These are phyloP conservation scores for Aspergillus calidoustus DNA, from an alignment of 2,329 filamentous ascomycete species.

Conservation along the genomic window DNA sequence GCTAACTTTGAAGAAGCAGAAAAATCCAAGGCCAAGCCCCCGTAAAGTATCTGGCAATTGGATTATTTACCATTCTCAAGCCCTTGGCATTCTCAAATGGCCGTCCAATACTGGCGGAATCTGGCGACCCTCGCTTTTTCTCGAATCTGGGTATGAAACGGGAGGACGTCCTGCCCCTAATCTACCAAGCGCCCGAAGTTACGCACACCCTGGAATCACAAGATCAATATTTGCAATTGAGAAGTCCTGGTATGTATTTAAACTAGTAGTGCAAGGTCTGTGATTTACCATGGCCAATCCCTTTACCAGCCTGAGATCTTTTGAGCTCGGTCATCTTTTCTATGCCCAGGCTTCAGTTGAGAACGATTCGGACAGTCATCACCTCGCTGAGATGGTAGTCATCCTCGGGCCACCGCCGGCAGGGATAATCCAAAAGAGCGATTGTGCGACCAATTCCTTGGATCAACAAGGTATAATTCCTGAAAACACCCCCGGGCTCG, in stretches of 20 bases:
- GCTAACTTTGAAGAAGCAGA: conserved; percentile 33
- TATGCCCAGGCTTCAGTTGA: background rate
- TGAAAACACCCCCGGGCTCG: no score
- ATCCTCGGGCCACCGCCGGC: conserved; percentile 21
- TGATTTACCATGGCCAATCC: background rate
- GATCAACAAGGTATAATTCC: background rate
- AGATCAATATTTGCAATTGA: conserved; percentile 14
- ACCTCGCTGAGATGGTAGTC: conserved; percentile 32
- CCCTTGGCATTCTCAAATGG: conserved; percentile 30
- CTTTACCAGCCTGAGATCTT: background rate
- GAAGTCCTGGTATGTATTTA: background rate
- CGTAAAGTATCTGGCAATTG: conserved; percentile 33
- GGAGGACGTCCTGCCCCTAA: conserved; percentile 42
- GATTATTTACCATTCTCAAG: conserved; percentile 36
- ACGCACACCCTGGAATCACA: conserved; percentile 3
- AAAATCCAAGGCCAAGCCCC: conserved; percentile 31
- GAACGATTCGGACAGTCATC: conserved; percentile 13
- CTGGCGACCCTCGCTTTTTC: conserved; percentile 41
- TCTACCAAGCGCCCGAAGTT: conserved; percentile 28
- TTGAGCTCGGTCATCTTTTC: conserved; percentile 1
- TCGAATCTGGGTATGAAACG: conserved; percentile 42
- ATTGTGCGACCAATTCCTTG: background rate
- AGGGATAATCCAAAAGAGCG: conserved; percentile 20
- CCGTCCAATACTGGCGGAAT: conserved; percentile 40
- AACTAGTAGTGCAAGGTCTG: no score